Percentiles rank a stretch among this genome's conserved stretches.
phyloP scores from a whole-genome alignment of 2,329 filamentous ascomycete genomes.

The Fonsecaea nubica region DNA sequence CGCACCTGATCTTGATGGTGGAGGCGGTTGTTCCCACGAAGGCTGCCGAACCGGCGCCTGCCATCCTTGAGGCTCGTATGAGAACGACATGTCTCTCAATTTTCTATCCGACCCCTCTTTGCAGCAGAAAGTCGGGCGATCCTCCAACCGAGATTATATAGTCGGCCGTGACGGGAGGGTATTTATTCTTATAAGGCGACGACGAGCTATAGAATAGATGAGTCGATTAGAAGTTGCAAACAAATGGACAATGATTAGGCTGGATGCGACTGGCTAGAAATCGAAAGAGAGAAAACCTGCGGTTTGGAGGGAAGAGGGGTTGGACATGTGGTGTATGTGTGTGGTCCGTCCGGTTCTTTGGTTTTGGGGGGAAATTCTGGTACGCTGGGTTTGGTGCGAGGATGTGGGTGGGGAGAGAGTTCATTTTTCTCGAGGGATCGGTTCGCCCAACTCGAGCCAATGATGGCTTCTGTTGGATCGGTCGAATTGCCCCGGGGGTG shows the following conservation, averaged over 20 bases:
- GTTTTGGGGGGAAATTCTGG: constrained; percentile 18
- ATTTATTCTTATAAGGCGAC: neutral
- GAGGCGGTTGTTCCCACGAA: constrained; percentile 75
- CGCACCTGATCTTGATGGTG: constrained; percentile 75
- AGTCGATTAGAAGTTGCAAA: constrained; percentile 20
- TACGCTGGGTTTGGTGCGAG: constrained; percentile 24
- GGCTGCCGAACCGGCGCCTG: constrained; percentile 67
- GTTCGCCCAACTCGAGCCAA: constrained; percentile 35
- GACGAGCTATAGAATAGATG: constrained; percentile 21
- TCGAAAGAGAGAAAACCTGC: constrained; percentile 22
- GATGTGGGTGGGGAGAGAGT: constrained; percentile 34
- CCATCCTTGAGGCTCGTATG: constrained; percentile 70
- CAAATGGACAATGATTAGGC: constrained; percentile 14
- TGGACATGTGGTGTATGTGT: constrained; percentile 31
- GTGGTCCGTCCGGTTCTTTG: constrained; percentile 13
- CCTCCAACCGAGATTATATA: constrained; percentile 1
- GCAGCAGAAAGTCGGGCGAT: neutral
- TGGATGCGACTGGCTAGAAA: constrained; percentile 29
- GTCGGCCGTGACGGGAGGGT: constrained; percentile 5
- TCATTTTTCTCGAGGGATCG: constrained; percentile 34
- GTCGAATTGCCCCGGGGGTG: constrained; percentile 31
- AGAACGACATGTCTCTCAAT: constrained; percentile 63
- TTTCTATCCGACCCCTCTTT: neutral
- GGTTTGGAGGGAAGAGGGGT: constrained; percentile 27
- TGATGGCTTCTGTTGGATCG: constrained; percentile 30